Evolutionary conservation across 2,329 filamentous ascomycete species (phyloP), one percentile per base, ranked within the genome.

Genomic region (Penicillium sp.): DNA sequence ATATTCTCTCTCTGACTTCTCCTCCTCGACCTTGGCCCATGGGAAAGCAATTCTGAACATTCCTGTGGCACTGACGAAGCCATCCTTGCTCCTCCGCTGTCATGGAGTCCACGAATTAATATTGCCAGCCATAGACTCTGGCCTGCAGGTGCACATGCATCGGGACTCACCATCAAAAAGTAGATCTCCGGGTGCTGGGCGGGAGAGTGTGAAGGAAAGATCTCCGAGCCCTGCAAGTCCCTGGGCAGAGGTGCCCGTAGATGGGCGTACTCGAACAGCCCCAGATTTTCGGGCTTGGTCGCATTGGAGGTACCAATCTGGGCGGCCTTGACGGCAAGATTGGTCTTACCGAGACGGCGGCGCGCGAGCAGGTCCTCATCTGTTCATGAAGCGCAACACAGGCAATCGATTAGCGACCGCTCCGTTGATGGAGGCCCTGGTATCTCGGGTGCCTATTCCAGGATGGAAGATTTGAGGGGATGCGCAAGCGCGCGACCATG

Each of bases 221-320:
- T 94, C 64, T 93, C 93, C 5, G 90, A 95, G 27, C 79, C 79
- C 52, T 84, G 82, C 58, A 97, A 84, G 55, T 93, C 90, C 70
- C 90, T 93, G 43, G 93, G 93, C 40, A 98, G 75, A 11, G 93
- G 91, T 51, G 90, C 91, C 64, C 91, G 86, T 43, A 98, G 78
- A 67, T 98, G 93, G 56, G 90, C 91, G 70, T 98, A 98, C 71
- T 97, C 93, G 67, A 98, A 95, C 40, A 85, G 82, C 44, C 88
- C 89, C 51, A 93, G 76, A 58, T 85, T 83, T 57, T 85, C 78
- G 40, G 82, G 76, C 66, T 88, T 88, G 48, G 83, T 81, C 54
- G 88, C 84, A 68, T 83, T 85, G 35, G 80, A 79, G 8, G 81
- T 81, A 50, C 81, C 82, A n/a, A 84, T 75, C 59, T 86, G 83